Percentiles rank a stretch among this genome's conserved stretches.
Conservation (phyloP, 257 asterid species). For the Gynochthodes officinalis region DNA sequence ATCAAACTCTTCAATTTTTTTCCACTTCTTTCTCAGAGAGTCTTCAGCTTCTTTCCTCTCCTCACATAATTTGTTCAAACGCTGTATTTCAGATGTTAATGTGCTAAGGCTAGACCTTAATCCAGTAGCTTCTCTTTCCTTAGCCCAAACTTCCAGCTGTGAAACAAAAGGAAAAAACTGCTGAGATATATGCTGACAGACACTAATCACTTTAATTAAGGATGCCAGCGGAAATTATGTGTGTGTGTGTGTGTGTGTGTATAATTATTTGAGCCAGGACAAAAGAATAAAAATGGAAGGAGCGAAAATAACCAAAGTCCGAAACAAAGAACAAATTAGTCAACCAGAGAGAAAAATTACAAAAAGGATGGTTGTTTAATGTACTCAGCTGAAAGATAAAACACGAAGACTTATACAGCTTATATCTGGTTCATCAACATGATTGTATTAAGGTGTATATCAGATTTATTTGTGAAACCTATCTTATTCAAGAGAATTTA, state of each 20-base stretch:
- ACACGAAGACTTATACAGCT: neutral
- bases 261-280: neutral
- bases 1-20: slow-evolving; percentile 97
- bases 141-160: slow-evolving; percentile 96
- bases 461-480: neutral
- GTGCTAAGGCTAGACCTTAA: slow-evolving; percentile 81
- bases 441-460: neutral
- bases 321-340: neutral
- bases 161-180: slow-evolving; percentile 7
- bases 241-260: too few species aligned
- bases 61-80: slow-evolving; percentile 80
- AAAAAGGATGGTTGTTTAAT: neutral
- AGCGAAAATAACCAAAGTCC: neutral
- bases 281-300: neutral
- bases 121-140: slow-evolving; percentile 97
- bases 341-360: neutral
- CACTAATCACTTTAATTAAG: neutral
- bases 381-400: neutral
- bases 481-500: neutral
- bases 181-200: neutral
- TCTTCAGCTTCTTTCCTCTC: slow-evolving; percentile 99
- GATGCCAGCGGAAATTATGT: neutral
- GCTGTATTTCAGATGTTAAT: slow-evolving; percentile 77
- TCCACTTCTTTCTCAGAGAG: slow-evolving; percentile 92
- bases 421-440: neutral